Base-by-base conservation (phyloP, 2,329 filamentous ascomycete species). In the Taxawa tesnikishii region DNA sequence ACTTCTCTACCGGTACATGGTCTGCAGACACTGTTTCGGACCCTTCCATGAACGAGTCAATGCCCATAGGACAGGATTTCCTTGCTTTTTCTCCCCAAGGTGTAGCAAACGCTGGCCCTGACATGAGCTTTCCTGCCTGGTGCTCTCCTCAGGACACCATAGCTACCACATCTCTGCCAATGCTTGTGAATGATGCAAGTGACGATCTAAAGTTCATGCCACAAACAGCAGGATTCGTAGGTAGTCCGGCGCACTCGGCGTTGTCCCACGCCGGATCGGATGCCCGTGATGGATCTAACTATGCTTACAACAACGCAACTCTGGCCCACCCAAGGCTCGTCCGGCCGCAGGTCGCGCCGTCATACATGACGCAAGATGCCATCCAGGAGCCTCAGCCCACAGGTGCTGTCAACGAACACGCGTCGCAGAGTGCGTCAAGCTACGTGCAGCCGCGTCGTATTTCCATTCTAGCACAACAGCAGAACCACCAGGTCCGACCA, bases 211-310 rank as follows among this genome's bases (percentile, higher is more conserved):
- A 5, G 8, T 17, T 37, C n/a, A 10, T 15, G 6, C 27, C 34
- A 10, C 34, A 37, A 13, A 37, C 26, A 9, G 34, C 34, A 15
- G 34, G 34, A 33, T 37, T 37, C 23, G 34, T 37, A 33, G 34
- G 30, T 31, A 30, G 26, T 23, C 24, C 30, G 13, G 13, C 3
- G 28, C 28, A 31, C 27, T 19, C 25, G 23, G 13, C 25, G 27
- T 18, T 25, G 9, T 17, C 11, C 17, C n/a, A 21, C 17, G 9
- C n/a, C 33, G 16, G 15, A 28, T 17, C 11, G 28, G 33, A 14
- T 29, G 14, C 28, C 16, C 14, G 12, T 26, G 33, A 26, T 16
- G 21, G 11, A 25, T 31, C 33, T 31, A 25, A n/a, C n/a, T 35
- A 21, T 35, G 30, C 31, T 9, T 25, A 29, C 33, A 35, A 11